Evolutionary conservation across 140 eudicot species (phyloP), one percentile per base, ranked within the genome.

Genomic region (Senecio squalidus): DNA sequence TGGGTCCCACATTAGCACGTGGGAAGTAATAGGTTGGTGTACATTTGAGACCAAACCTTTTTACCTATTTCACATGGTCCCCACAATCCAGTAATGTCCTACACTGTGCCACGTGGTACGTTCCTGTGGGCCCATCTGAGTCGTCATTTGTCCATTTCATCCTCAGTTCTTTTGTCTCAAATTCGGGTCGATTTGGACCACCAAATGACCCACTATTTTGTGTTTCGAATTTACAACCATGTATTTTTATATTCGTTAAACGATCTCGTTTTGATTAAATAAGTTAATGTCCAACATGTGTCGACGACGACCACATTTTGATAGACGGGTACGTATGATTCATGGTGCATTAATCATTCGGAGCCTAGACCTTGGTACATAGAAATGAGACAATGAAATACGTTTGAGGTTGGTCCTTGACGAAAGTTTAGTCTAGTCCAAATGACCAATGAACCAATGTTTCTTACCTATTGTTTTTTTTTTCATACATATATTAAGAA

Each of bases 51-150:
- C 41, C 5, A 58, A 53, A 64, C 54, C 60, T 28, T 69, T 58
- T 58, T 55, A 48, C 59, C 61, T 54, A 34, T 67, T 20, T 55
- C 4, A n/a, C n/a, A 69, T 58, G 77, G 84, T 78, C 84, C 84
- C 73, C 57, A 30, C 65, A 30, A 6, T 63, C 73, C 66, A 73
- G n/a, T n/a, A n/a, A n/a, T 30, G 71, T 58, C 59, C 58, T 69
- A 33, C 8, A 47, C 26, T 34, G 41, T 40, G 71, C 71, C 77
- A 78, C 74, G 77, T 74, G 74, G 70, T 33, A 55, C 28, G 34
- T 23, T 13, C 9, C 1, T n/a, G 13, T 55, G 69, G 78, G 56
- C 41, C 74, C 73, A 14, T 18, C 46, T 64, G 60, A 60, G 56
- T 63, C 58, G 76, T 68, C 75, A 51, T 47, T 75, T 62, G 55